A percentile compares a stretch with the other conserved stretches of the same genome.
Conservation (phyloP, 441 rosid genomes). For the Brassica hybrid region DNA sequence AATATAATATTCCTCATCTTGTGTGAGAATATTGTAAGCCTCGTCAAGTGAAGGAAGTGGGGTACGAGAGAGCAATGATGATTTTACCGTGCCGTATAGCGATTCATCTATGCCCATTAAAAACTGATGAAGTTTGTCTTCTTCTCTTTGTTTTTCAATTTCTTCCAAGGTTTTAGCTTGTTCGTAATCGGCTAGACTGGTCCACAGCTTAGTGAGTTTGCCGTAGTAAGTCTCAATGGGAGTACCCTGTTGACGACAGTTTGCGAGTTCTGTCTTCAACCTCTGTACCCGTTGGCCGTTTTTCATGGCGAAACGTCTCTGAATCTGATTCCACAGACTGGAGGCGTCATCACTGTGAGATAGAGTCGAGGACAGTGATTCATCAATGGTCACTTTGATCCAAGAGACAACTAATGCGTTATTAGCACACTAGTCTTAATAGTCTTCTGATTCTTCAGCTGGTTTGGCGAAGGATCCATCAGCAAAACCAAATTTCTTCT, state of each 20-base stretch:
- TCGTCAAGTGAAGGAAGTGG: not conserved
- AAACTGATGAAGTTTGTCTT: not conserved
- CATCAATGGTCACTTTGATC: not conserved
- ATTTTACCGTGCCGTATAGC: not conserved
- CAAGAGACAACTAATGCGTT: not conserved
- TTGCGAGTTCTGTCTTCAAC: not conserved
- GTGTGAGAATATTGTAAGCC: not conserved
- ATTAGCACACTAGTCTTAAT: not conserved
- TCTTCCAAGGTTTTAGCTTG: not conserved
- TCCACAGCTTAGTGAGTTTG: not conserved
- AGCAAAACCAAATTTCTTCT: not conserved
- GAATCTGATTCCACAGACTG: not conserved
- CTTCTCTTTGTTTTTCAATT: not conserved
- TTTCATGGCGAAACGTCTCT: not conserved
- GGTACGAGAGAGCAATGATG: not conserved
- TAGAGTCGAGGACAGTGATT: not conserved
- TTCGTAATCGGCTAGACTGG: not conserved
- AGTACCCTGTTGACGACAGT: not conserved
- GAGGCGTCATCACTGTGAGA: not conserved
- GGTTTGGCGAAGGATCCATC: not conserved
- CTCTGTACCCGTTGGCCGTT: not conserved
- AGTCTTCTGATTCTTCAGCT: not conserved
- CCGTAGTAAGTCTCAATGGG: not conserved
- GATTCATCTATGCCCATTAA: not conserved
- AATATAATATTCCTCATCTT: constrained; percentile 6